Conservation (phyloP, 331 rosid species). For the Quercus lobata region DNA sequence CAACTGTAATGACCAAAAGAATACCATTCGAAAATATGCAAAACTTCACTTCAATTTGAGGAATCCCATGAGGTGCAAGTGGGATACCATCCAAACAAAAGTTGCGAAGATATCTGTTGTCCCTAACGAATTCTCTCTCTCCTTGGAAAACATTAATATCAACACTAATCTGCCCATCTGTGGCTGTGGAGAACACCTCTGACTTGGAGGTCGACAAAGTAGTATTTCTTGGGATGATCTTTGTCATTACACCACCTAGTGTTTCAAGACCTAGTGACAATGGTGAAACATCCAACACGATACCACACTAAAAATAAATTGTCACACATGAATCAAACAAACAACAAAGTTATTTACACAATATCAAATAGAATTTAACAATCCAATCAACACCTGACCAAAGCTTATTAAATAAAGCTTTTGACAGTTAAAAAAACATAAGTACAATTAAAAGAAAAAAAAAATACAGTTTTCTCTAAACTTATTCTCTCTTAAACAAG, state of each 20-base stretch:
- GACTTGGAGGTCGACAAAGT: slow-evolving; percentile 57
- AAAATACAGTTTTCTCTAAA: too few species aligned
- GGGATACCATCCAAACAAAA: slow-evolving; percentile 56
- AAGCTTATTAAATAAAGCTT: too few species aligned
- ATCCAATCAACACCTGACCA: too few species aligned
- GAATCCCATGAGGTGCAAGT: slow-evolving; percentile 56
- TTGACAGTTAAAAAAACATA: too few species aligned
- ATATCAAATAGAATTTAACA: too few species aligned
- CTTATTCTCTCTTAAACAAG: too few species aligned
- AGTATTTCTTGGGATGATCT: slow-evolving; percentile 59
- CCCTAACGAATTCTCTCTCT: slow-evolving; percentile 58
- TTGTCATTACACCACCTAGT: slow-evolving; percentile 59
- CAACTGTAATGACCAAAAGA: slow-evolving; percentile 47
- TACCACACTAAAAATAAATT: slow-evolving; percentile 37
- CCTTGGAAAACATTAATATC: slow-evolving; percentile 61
- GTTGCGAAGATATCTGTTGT: slow-evolving; percentile 55
- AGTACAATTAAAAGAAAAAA: too few species aligned
- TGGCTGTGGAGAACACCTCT: slow-evolving; percentile 54
- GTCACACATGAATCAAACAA: too few species aligned
- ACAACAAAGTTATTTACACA: too few species aligned
- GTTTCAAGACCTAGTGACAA: slow-evolving; percentile 58
- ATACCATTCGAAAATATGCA: slow-evolving; percentile 58
- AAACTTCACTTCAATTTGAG: slow-evolving; percentile 62
- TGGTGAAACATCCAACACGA: slow-evolving; percentile 53
- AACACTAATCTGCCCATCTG: slow-evolving; percentile 61